Conservation (phyloP, 805 yeast species). For the Saccharomycopsis selenospora region DNA sequence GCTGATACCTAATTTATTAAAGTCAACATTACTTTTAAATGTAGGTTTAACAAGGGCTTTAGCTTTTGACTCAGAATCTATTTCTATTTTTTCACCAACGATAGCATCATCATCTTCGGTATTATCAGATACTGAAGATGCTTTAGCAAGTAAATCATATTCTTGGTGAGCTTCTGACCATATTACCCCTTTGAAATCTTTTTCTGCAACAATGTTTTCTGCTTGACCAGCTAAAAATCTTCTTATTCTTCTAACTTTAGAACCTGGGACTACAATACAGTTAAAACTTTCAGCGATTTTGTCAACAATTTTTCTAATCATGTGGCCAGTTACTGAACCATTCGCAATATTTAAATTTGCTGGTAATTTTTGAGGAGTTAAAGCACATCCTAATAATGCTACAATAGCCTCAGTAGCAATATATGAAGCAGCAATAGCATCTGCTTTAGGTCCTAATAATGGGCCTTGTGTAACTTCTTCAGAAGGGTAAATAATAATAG, state of each 20-base stretch:
- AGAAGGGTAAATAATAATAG: slow-evolving; percentile 74
- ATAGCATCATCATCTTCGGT: not conserved
- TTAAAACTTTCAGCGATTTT: slow-evolving; percentile 77
- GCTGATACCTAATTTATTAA: slow-evolving; percentile 26
- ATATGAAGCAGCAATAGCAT: slow-evolving; percentile 82
- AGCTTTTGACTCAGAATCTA: too few relatives aligned
- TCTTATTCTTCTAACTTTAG: slow-evolving; percentile 84
- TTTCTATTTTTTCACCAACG: not conserved
- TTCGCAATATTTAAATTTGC: slow-evolving; percentile 34
- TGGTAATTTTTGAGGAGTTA: slow-evolving; percentile 72
- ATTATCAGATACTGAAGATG: slow-evolving; percentile 27
- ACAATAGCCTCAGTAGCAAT: slow-evolving; percentile 85
- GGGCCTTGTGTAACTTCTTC: slow-evolving; percentile 69
- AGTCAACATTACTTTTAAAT: not conserved
- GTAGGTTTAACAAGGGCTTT: not conserved
- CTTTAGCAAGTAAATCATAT: slow-evolving; percentile 41
- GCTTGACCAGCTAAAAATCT: slow-evolving; percentile 95
- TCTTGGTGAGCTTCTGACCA: slow-evolving; percentile 85
- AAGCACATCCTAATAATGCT: slow-evolving; percentile 61
- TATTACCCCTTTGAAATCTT: slow-evolving; percentile 85
- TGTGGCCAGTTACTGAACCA: slow-evolving; percentile 51
- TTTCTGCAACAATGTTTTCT: slow-evolving; percentile 85
- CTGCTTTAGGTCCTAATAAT: slow-evolving; percentile 75
- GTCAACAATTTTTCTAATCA: slow-evolving; percentile 72
- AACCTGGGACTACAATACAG: slow-evolving; percentile 86